phyloP scores from a whole-genome alignment of 148 eudicot genomes.

The Chenopodium berlandieri region DNA sequence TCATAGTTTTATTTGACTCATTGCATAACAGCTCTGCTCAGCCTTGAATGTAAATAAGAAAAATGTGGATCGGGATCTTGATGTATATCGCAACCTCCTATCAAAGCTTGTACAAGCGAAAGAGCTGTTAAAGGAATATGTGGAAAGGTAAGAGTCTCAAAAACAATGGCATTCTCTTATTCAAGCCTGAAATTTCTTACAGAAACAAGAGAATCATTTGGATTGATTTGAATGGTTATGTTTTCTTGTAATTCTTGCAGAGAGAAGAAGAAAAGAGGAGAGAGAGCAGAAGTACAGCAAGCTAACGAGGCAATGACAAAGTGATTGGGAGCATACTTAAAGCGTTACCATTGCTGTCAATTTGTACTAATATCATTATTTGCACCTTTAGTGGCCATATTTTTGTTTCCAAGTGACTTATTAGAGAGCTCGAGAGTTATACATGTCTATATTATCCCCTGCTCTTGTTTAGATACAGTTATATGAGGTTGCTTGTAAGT shows the following conservation, averaged over 20 bases:
- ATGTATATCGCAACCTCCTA: constrained; percentile 88
- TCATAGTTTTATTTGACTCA: neutral
- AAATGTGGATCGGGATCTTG: constrained; percentile 95
- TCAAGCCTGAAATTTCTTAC: neutral
- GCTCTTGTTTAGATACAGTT: neutral
- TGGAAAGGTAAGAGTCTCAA: constrained; percentile 57
- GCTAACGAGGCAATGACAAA: constrained; percentile 60
- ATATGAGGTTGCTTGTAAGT: constrained; percentile 5
- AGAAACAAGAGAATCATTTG: neutral
- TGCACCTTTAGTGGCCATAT: constrained; percentile 7
- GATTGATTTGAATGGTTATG: neutral
- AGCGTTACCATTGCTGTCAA: constrained; percentile 12
- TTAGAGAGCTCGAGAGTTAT: constrained; percentile 12
- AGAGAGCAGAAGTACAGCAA: constrained; percentile 55
- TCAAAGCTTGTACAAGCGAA: constrained; percentile 95
- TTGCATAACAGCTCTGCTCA: constrained; percentile 67
- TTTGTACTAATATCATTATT: neutral
- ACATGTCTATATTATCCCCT: neutral
- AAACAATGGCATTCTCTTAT: neutral
- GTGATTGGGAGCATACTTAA: constrained; percentile 27
- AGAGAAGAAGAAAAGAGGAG: constrained; percentile 78
- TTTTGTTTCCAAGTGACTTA: constrained; percentile 12
- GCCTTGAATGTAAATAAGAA: constrained; percentile 85
- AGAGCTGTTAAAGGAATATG: constrained; percentile 87
- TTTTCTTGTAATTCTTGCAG: constrained; percentile 32